Evolutionary conservation across 306 rosid species (phyloP).

Genomic region (Fragaria iinumae): DNA sequence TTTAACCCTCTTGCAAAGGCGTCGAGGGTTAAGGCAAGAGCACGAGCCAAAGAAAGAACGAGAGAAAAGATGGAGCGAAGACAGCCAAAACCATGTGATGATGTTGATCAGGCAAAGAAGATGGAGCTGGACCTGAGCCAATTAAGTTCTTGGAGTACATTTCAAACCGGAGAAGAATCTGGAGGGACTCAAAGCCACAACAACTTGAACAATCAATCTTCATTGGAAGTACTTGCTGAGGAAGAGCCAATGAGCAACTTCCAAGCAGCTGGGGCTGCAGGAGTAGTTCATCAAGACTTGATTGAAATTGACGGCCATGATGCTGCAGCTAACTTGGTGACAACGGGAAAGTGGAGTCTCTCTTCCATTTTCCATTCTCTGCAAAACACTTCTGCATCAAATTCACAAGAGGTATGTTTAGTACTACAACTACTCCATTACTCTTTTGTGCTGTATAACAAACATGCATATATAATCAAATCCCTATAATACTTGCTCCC

Average conservation of each 20-base stretch:
- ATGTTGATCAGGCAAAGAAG: background rate
- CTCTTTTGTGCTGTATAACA: constrained; percentile 5
- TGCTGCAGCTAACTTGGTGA: constrained; percentile 28
- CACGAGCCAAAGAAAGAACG: constrained; percentile 67
- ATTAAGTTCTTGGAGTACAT: constrained; percentile 56
- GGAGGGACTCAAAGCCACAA: constrained; percentile 39
- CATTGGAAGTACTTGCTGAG: constrained; percentile 29
- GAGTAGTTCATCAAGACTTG: constrained; percentile 10
- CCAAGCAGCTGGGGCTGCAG: background rate
- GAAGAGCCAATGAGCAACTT: constrained; percentile 24
- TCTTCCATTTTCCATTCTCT: constrained; percentile 46
- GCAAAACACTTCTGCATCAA: constrained; percentile 26
- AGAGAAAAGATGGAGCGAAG: constrained; percentile 34
- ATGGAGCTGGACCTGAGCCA: constrained; percentile 12
- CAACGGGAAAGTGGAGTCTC: constrained; percentile 57
- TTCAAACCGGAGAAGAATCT: constrained; percentile 56
- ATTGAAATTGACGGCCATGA: constrained; percentile 25
- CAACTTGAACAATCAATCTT: constrained; percentile 13
- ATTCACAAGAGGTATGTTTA: constrained; percentile 54
- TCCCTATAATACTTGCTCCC: background rate
- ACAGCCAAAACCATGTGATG: constrained; percentile 18
- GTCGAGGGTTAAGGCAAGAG: constrained; percentile 75
- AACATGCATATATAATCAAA: background rate
- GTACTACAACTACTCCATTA: background rate
- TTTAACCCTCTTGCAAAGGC: constrained; percentile 34